Base-by-base conservation (phyloP, 1,284 basidiomycete species). In the Dichomitus squalens region DNA sequence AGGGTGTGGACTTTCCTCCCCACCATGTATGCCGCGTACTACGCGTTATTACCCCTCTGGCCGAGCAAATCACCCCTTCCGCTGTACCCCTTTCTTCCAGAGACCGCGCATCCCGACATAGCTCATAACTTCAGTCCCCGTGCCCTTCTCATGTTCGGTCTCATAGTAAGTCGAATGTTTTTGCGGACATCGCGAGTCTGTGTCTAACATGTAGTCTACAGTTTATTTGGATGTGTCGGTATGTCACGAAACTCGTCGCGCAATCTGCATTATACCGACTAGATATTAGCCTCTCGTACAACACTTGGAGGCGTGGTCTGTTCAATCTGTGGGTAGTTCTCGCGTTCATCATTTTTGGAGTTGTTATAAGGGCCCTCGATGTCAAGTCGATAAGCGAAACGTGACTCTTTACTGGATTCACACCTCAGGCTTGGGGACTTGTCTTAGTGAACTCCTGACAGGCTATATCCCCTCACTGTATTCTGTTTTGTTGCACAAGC, bases 241-340 rank as follows among this genome's bases (percentile, higher is more conserved):
- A 56, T 12, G 6, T 16, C 5, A 6, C 12, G 33, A 18, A 18
- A 40, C 27, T 23, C 18, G 21, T 25, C n/a, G 8, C 52, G 7
- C 12, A 11, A 27, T 16, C 3, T 25, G 31, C 58, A 34, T 54
- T 3, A n/a, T n/a, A n/a, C n/a, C n/a, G n/a, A n/a, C n/a, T n/a
- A n/a, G n/a, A n/a, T n/a, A n/a, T n/a, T 14, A 86, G 95, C 44
- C 76, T 98, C 48, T 86, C 85, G 5, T 93, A 90, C 68, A 95
- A 98, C 71, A 91, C 95, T 0, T 87, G 86, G 72, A 80, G 94
- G 25, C 81, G 96, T 53, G 95, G 93, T 5, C 79, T 98, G 31
- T 96, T 95, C 73, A 84, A 79, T 47, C 68, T 86, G 86, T 88
- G 66, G 58, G 84, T 70, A 25, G 4, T 38, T 23, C 2, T 14